Percentiles rank a stretch among this genome's conserved stretches.
Conservation (phyloP, 768 basidiomycete species). For the Mycena latifolia region DNA sequence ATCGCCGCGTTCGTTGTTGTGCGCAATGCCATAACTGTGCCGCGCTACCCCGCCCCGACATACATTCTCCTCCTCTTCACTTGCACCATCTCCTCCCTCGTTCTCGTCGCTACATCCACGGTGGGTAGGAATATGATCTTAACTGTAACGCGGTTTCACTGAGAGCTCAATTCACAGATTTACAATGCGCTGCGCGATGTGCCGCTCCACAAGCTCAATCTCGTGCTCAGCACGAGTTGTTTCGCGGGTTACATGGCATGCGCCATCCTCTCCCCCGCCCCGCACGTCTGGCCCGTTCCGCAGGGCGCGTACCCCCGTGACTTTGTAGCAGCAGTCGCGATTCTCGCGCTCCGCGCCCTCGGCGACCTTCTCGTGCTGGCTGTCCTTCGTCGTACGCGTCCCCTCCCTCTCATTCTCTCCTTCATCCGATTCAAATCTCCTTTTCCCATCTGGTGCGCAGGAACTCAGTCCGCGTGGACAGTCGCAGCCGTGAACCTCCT, state of each 20-base stretch:
- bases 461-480: slow-evolving; percentile 14
- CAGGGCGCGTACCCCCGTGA: background rate
- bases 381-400: slow-evolving; percentile 4
- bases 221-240: slow-evolving; percentile 10
- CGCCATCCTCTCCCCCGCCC: background rate
- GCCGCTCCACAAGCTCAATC: slow-evolving; percentile 6
- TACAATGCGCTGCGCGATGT: slow-evolving; percentile 6
- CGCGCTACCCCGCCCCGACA: background rate
- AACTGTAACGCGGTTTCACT: too few relatives aligned
- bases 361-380: slow-evolving; percentile 4
- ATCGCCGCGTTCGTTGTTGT: background rate
- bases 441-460: background rate
- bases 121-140: background rate
- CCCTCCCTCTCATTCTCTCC: background rate
- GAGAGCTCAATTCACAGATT: background rate
- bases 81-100: background rate
- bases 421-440: background rate
- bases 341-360: background rate
- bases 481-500: background rate
- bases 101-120: background rate
- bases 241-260: background rate
- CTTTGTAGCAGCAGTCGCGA: background rate
- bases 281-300: background rate
- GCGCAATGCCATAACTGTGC: background rate
- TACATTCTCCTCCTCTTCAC: background rate